Conservation (phyloP, 306 rosid genomes). For the Trifolium repens region DNA sequence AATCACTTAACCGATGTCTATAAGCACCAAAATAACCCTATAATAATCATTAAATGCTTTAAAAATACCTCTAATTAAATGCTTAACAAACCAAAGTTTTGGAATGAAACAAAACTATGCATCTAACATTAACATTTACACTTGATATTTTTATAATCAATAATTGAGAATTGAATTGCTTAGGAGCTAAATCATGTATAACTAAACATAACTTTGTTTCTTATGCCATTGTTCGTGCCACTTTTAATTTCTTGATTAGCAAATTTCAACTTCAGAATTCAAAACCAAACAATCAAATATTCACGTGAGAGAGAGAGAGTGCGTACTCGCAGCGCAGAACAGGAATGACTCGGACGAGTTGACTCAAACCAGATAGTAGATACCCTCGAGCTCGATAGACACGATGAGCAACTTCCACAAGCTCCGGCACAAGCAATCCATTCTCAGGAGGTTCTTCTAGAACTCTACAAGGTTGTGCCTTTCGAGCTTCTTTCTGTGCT, state of each 20-base stretch:
- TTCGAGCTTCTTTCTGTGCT: constrained; percentile 64
- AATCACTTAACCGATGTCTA: background rate
- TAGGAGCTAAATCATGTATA: background rate
- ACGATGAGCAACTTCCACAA: constrained; percentile 63
- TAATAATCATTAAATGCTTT: background rate
- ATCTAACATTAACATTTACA: background rate
- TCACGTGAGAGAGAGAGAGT: background rate
- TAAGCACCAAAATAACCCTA: background rate
- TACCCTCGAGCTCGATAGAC: constrained; percentile 62
- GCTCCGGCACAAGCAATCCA: constrained; percentile 79
- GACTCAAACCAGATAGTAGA: constrained; percentile 57
- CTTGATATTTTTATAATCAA: background rate
- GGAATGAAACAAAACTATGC: background rate
- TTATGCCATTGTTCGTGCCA: constrained; percentile 8
- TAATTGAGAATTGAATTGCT: background rate
- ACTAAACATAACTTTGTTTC: background rate
- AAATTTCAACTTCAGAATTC: constrained; percentile 13
- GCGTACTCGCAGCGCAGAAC: constrained; percentile 69
- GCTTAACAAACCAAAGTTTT: background rate
- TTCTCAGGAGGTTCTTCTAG: constrained; percentile 70
- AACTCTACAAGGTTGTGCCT: constrained; percentile 67
- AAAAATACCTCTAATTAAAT: background rate
- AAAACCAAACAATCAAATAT: background rate
- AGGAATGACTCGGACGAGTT: constrained; percentile 60
- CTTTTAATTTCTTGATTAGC: constrained; percentile 22